Conservation (phyloP, 1,139 yeast species). For the Protomyces arabidopsidicola region DNA sequence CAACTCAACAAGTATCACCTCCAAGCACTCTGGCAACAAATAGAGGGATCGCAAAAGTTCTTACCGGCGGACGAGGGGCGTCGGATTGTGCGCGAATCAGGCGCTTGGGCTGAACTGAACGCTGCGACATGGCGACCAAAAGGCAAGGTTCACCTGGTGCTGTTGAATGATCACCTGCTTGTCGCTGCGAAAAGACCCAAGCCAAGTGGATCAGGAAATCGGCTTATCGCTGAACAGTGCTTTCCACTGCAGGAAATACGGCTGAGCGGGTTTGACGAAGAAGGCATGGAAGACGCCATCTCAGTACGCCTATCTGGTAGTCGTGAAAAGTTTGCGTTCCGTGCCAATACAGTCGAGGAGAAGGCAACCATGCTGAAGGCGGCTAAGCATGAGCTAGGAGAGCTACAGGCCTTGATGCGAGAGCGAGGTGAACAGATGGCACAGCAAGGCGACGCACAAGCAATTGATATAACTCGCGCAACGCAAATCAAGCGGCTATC, state of each 20-base stretch:
- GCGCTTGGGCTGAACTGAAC: constrained; percentile 82
- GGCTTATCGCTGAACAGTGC: constrained; percentile 69
- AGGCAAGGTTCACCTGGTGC: constrained; percentile 68
- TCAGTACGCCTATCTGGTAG: constrained; percentile 34
- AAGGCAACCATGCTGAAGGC: constrained; percentile 46
- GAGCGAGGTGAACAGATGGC: not conserved
- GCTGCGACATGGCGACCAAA: constrained; percentile 81
- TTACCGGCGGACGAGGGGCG: constrained; percentile 75
- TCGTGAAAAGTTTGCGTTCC: constrained; percentile 51
- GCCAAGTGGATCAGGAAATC: constrained; percentile 35
- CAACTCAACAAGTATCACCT: constrained; percentile 77
- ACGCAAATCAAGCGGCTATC: constrained; percentile 13
- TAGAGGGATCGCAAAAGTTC: constrained; percentile 83
- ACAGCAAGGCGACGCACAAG: not conserved
- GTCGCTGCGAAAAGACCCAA: constrained; percentile 58
- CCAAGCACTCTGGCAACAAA: constrained; percentile 67
- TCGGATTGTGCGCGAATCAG: constrained; percentile 73
- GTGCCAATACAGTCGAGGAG: constrained; percentile 60
- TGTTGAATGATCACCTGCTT: constrained; percentile 71
- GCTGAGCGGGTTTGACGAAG: constrained; percentile 43
- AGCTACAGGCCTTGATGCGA: constrained; percentile 1
- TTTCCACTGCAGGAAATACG: constrained; percentile 67
- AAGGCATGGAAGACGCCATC: constrained; percentile 13
- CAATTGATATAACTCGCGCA: constrained; percentile 4
- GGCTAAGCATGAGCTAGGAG: constrained; percentile 27